Base-by-base conservation (phyloP, 2,329 filamentous ascomycete species). In the Blastomyces percursus region DNA sequence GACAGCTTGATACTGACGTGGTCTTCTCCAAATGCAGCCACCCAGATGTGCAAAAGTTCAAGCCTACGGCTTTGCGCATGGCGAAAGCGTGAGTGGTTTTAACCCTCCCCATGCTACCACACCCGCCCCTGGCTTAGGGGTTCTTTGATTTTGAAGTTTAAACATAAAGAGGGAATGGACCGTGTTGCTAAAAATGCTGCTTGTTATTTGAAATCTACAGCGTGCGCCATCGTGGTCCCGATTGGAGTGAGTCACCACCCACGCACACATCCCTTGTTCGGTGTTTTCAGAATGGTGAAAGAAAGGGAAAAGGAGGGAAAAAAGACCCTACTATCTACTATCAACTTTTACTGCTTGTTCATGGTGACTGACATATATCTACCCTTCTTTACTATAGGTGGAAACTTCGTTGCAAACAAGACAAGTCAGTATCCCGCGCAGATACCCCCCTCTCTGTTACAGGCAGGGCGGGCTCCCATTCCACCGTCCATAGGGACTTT, bases 21-120 rank as follows among this genome's bases (percentile, higher is more conserved):
- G 3, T 40, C 12, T 54, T 21, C 61, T 55, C 44, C 40, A 59
- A 66, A 44, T 64, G 69, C 67, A 85, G 84, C 72, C 92, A 97
- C 75, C 92, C 93, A 67, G 90, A 96, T 84, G 91, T 96, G 72
- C 86, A 90, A 74, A 92, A 91, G 74, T 97, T 97, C 83, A 96
- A 96, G 86, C 89, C 93, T 60, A 93, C 89, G 66, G 93, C 93
- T 73, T 83, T 97, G 78, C 88, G 88, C 79, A 89, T 97, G 80
- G 87, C 91, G 69, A 96, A 96, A 84, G 88, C 90, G 91, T 96
- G 84, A 78, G 89, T 84, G 14, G 6, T 58, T 30, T 27, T 19
- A 24, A 35, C 30, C 30, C 55, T 57, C 35, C 61, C 30, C 21
- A 12, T 4, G 12, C 48, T 24, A 16, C 48, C 35, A 38, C 35